Base-by-base conservation (phyloP, 2,329 filamentous ascomycete species). In the Fusarium longipes region DNA sequence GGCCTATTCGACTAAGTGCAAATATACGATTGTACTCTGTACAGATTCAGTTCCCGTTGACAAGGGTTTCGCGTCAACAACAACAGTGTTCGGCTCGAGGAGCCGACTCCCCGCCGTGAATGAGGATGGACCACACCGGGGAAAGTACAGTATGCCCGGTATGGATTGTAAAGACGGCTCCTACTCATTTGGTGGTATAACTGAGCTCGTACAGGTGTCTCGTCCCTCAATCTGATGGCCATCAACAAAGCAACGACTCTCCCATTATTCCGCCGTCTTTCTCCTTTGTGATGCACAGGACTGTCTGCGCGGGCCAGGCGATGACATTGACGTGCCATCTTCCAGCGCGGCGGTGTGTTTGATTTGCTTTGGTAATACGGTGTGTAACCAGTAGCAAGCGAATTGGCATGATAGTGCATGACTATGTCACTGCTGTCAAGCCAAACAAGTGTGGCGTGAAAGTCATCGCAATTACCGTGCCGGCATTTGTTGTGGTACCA, bases 91-190 rank as follows among this genome's bases (percentile, higher is more conserved):
- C 45, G 36, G 50, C 22, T 51, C 36, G 17, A 25, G 32, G 45
- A 43, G 48, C 65, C 61, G 65, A 36, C 61, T 55, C 61, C 52
- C 65, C 56, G 40, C 36, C 51, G 12, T 66, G 65, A 24, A 39
- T 51, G 56, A 63, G 54, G 20, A 48, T 43, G 59, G 36, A 39
- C 22, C 22, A 25, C 22, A 11, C 9, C 8, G 25, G 17, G 22
- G 30, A 15, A 27, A 18, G 20, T 7, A 36, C 30, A 18, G 20
- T 7, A 36, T 30, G 36, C 14, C 45, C 22, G 14, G 30, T n/a
- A 27, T n/a, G n/a, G n/a, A n/a, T 47, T 25, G 17, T 43, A 11
- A 36, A 49, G n/a, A 35, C n/a, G 39, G 42, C 27, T 22, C 25
- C n/a, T 47, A 8, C 50, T 50, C 39, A 20, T 42, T 40, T 47